These are phyloP conservation scores for Grifola frondosa DNA, from an alignment of 1,284 basidiomycete species.

Conservation along the genomic window DNA sequence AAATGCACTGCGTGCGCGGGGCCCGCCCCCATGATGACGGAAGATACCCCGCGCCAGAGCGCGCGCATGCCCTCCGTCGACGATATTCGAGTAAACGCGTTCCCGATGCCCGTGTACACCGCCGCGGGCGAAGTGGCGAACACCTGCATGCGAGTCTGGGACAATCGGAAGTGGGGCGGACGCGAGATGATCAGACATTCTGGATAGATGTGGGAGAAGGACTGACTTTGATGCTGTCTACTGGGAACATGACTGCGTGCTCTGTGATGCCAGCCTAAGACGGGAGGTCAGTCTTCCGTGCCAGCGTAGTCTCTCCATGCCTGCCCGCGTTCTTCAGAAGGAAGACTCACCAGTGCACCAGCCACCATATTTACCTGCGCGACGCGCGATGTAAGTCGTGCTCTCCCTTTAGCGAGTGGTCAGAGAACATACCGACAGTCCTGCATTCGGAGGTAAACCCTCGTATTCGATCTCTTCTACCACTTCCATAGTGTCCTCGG, in stretches of 20 bases:
- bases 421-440: slow-evolving; percentile 55
- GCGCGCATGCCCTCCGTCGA: slow-evolving; percentile 90
- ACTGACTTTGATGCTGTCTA: slow-evolving; percentile 96
- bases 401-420: neutral
- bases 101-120: slow-evolving; percentile 85
- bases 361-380: slow-evolving; percentile 93
- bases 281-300: slow-evolving; percentile 9
- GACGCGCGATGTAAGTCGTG: slow-evolving; percentile 1
- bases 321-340: neutral
- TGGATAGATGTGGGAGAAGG: neutral
- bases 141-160: slow-evolving; percentile 98
- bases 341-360: slow-evolving; percentile 80
- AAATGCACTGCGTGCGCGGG: slow-evolving; percentile 99
- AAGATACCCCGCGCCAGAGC: slow-evolving; percentile 95
- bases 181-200: slow-evolving; percentile 1
- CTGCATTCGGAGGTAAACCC: slow-evolving; percentile 72
- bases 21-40: slow-evolving; percentile 96
- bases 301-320: slow-evolving; percentile 2
- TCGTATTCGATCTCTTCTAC: slow-evolving; percentile 73
- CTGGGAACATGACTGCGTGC: slow-evolving; percentile 98
- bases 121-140: slow-evolving; percentile 82
- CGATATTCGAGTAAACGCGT: slow-evolving; percentile 88
- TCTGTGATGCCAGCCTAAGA: slow-evolving; percentile 95
- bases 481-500: slow-evolving; percentile 27
- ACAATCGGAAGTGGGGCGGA: neutral